Conservation (phyloP, 2,329 filamentous ascomycete species). For the Colletotrichum cuscutae region DNA sequence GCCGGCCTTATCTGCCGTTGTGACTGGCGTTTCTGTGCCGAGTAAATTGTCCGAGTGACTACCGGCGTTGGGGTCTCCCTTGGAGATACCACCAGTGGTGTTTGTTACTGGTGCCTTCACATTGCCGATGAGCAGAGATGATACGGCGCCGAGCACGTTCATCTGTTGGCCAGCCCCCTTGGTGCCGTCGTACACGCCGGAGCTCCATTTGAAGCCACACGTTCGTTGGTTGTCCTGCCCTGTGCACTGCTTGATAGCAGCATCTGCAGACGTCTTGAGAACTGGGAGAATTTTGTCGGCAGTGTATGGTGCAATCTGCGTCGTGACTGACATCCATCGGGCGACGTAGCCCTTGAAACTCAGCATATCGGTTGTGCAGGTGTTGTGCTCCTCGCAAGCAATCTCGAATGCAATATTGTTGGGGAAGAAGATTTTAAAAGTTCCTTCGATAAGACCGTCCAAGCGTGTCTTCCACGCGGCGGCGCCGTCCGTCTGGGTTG, state of each 20-base stretch:
- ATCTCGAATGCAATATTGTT: slow-evolving; percentile 68
- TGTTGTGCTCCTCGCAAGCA: slow-evolving; percentile 65
- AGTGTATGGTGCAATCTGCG: slow-evolving; percentile 65
- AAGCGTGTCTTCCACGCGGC: slow-evolving; percentile 63
- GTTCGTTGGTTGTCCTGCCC: slow-evolving; percentile 57
- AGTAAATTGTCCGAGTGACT: slow-evolving; percentile 48
- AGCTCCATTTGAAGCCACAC: slow-evolving; percentile 67
- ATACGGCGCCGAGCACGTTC: slow-evolving; percentile 66
- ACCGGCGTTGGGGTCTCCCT: slow-evolving; percentile 55
- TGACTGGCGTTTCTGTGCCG: slow-evolving; percentile 46
- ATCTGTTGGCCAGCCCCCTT: slow-evolving; percentile 70
- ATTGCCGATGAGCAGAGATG: slow-evolving; percentile 58
- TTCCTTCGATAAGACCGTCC: slow-evolving; percentile 49
- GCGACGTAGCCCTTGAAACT: slow-evolving; percentile 72
- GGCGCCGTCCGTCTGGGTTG: slow-evolving; percentile 55
- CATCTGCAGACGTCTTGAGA: slow-evolving; percentile 61
- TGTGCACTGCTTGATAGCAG: slow-evolving; percentile 65
- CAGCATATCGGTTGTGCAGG: slow-evolving; percentile 72
- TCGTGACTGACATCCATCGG: slow-evolving; percentile 64
- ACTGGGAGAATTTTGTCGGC: slow-evolving; percentile 60
- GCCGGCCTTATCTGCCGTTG: slow-evolving; percentile 56
- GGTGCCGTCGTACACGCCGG: slow-evolving; percentile 61
- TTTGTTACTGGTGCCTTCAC: slow-evolving; percentile 56
- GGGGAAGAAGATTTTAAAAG: slow-evolving; percentile 62
- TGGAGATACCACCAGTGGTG: slow-evolving; percentile 60